Percentiles rank a stretch among this genome's conserved stretches.
These are phyloP conservation scores for Apiospora koreana DNA, from an alignment of 2,329 filamentous ascomycete genomes.

Conservation along the genomic window DNA sequence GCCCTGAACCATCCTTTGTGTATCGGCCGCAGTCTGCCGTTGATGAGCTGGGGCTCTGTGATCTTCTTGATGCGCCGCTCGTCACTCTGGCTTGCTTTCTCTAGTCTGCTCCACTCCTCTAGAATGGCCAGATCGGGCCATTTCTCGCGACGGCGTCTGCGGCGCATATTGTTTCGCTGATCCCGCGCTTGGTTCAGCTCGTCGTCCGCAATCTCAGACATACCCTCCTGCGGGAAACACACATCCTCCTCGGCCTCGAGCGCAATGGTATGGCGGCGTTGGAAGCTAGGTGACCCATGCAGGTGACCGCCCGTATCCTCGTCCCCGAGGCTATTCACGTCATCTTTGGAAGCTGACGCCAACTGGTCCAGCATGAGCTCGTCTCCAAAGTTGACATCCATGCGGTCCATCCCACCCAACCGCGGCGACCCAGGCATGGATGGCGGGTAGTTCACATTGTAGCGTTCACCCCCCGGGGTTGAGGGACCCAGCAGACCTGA, in stretches of 20 bases:
- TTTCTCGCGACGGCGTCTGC: constrained; percentile 64
- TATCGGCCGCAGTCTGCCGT: constrained; percentile 81
- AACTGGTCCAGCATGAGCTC: constrained; percentile 64
- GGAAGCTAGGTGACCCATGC: constrained; percentile 35
- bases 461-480: constrained; percentile 43
- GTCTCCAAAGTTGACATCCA: constrained; percentile 64
- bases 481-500: constrained; percentile 24
- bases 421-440: constrained; percentile 65
- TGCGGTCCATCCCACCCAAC: constrained; percentile 48
- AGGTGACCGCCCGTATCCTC: constrained; percentile 28
- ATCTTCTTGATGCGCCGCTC: constrained; percentile 87
- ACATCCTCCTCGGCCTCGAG: constrained; percentile 81
- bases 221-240: constrained; percentile 79
- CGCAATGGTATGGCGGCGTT: constrained; percentile 58
- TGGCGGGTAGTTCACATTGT: constrained; percentile 69
- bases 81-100: constrained; percentile 85
- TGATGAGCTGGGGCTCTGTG: constrained; percentile 89
- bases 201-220: constrained; percentile 82
- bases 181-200: constrained; percentile 58
- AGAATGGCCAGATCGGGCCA: constrained; percentile 87
- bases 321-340: constrained; percentile 22
- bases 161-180: constrained; percentile 32
- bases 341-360: constrained; percentile 8
- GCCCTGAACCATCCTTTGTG: constrained; percentile 81
- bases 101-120: constrained; percentile 86